phyloP scores from a whole-genome alignment of 2,329 filamentous ascomycete genomes.

The Calcarisporium arbuscula region DNA sequence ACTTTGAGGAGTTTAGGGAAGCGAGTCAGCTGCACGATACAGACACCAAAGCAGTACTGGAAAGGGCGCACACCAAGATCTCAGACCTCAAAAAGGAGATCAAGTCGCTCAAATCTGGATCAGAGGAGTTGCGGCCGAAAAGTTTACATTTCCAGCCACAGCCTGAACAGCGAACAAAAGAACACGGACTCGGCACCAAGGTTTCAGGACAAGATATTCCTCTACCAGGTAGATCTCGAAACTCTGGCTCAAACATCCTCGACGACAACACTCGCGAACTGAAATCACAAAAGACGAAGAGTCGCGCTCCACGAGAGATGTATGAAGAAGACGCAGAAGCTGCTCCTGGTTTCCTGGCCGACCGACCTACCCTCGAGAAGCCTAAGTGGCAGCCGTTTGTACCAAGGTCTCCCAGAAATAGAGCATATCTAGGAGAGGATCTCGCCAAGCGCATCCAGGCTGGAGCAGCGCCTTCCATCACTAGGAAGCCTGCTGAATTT shows the following conservation, averaged over 20 bases:
- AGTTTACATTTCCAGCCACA: slow-evolving; percentile 23
- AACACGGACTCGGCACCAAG: neutral
- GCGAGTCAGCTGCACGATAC: slow-evolving; percentile 47
- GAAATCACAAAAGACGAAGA: slow-evolving; percentile 9
- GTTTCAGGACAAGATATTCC: slow-evolving; percentile 1
- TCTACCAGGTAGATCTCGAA: slow-evolving; percentile 1
- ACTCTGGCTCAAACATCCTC: slow-evolving; percentile 11
- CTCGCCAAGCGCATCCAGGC: slow-evolving; percentile 22
- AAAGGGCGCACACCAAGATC: slow-evolving; percentile 52
- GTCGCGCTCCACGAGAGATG: slow-evolving; percentile 27
- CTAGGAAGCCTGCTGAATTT: slow-evolving; percentile 17
- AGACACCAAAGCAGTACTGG: slow-evolving; percentile 49
- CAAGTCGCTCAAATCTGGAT: slow-evolving; percentile 32
- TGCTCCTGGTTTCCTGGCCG: slow-evolving; percentile 12
- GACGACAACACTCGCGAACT: no score
- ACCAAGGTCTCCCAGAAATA: slow-evolving; percentile 33
- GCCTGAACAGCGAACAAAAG: slow-evolving; percentile 9
- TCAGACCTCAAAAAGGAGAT: slow-evolving; percentile 49
- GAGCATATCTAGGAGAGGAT: slow-evolving; percentile 28
- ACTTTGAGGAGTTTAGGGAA: slow-evolving; percentile 48
- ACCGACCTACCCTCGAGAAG: slow-evolving; percentile 23
- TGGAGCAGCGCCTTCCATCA: slow-evolving; percentile 17
- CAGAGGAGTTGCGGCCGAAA: slow-evolving; percentile 17
- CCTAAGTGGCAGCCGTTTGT: slow-evolving; percentile 36
- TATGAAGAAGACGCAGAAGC: slow-evolving; percentile 24